A percentile compares a stretch with the other conserved stretches of the same genome.
Evolutionary conservation across 176 grass and related monocot species (phyloP).

Genomic region (Cymbopogon citratus): DNA sequence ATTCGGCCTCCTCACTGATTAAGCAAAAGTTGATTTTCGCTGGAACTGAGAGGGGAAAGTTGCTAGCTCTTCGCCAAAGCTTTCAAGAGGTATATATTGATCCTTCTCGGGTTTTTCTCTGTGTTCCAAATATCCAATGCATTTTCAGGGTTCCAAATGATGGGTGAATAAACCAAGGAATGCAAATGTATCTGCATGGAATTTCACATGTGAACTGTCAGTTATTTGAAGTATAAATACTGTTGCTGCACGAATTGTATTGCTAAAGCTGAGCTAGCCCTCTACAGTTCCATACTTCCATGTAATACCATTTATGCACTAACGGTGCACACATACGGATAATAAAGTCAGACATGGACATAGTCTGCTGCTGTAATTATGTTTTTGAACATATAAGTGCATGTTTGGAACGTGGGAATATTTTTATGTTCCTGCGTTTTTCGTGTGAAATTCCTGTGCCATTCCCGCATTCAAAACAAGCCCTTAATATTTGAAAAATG

Average conservation of each 20-base stretch:
- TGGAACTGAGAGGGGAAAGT: slow-evolving; percentile 92
- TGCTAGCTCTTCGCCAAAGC: slow-evolving; percentile 83
- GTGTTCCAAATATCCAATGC: not conserved
- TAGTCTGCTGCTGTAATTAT: not conserved
- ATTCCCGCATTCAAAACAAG: too few relatives aligned
- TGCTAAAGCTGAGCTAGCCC: not conserved
- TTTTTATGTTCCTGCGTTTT: too few relatives aligned
- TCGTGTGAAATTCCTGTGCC: too few relatives aligned
- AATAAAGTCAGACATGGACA: not conserved
- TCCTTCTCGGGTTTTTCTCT: not conserved
- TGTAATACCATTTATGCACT: not conserved
- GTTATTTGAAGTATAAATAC: not conserved
- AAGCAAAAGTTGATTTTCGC: slow-evolving; percentile 86
- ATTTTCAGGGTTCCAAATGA: not conserved
- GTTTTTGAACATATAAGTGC: not conserved
- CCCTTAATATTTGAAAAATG: not conserved
- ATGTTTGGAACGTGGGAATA: too few relatives aligned
- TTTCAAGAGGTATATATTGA: slow-evolving; percentile 60
- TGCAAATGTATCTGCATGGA: not conserved
- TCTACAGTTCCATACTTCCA: not conserved
- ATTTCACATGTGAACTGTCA: not conserved
- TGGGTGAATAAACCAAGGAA: not conserved
- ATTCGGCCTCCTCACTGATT: slow-evolving; percentile 84
- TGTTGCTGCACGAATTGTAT: not conserved
- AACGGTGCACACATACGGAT: not conserved